These are phyloP conservation scores for Rhizodiscina lignyota DNA, from an alignment of 495 filamentous ascomycete species.

Conservation along the genomic window DNA sequence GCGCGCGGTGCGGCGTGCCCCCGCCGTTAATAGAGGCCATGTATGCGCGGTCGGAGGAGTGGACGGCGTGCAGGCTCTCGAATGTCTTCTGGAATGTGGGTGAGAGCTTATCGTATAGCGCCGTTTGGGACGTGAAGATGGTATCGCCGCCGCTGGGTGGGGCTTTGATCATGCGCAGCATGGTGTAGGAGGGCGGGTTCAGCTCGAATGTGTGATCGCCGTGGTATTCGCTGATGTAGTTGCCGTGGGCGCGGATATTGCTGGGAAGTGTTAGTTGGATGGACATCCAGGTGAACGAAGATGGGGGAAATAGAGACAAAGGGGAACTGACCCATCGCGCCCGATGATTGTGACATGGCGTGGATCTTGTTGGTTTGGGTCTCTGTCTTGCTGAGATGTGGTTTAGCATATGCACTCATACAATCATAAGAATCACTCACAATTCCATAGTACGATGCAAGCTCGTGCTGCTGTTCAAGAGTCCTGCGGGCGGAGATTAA, in stretches of 20 bases:
- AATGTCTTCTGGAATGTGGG: slow-evolving; percentile 8
- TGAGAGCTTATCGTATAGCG: slow-evolving; percentile 13
- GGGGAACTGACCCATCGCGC: slow-evolving; percentile 7
- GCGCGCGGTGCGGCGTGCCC: slow-evolving; percentile 4
- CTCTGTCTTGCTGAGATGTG: slow-evolving; percentile 3
- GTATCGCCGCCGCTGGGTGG: slow-evolving; percentile 19
- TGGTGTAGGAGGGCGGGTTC: slow-evolving; percentile 18
- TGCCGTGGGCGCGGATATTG: slow-evolving; percentile 10
- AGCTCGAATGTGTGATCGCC: slow-evolving; percentile 19
- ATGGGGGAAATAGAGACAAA: too few species aligned
- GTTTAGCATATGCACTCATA: too few species aligned
- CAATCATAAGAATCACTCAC: background rate
- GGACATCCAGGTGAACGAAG: slow-evolving; percentile 4
- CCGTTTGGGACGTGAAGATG: slow-evolving; percentile 16
- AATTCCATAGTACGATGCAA: slow-evolving; percentile 2
- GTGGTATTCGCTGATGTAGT: slow-evolving; percentile 17
- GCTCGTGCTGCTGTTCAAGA: slow-evolving; percentile 4
- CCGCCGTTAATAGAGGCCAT: slow-evolving; percentile 9
- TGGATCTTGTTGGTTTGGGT: slow-evolving; percentile 12
- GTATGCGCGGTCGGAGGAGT: slow-evolving; percentile 5
- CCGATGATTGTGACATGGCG: slow-evolving; percentile 10
- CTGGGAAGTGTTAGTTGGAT: slow-evolving; percentile 6
- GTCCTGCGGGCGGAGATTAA: too few species aligned
- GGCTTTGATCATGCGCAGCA: slow-evolving; percentile 15
- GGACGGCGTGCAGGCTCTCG: slow-evolving; percentile 3